Conservation (phyloP, 2,329 filamentous ascomycete species). For the Alternaria gansuensis region DNA sequence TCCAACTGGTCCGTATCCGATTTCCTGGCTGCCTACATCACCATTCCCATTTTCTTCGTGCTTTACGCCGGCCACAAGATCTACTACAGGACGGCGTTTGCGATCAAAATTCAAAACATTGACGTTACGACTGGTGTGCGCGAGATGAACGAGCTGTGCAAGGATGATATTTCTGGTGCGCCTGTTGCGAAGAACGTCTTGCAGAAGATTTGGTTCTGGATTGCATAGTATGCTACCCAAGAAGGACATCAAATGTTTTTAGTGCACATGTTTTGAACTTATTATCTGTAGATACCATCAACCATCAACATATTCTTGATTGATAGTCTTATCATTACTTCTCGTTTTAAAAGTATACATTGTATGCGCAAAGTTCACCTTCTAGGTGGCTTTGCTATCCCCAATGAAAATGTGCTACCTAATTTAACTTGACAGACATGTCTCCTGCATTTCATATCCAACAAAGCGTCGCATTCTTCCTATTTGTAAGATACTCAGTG, state of each 20-base stretch:
- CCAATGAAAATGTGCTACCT: too few species aligned
- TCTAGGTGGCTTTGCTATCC: too few species aligned
- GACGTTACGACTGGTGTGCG: slow-evolving; percentile 48
- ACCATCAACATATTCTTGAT: background rate
- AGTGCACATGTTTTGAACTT: background rate
- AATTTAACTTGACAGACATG: too few species aligned
- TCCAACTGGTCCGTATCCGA: slow-evolving; percentile 56
- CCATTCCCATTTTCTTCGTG: slow-evolving; percentile 49
- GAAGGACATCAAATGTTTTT: background rate
- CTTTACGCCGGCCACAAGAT: slow-evolving; percentile 50
- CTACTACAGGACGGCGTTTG: slow-evolving; percentile 40
- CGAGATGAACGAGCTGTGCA: slow-evolving; percentile 51
- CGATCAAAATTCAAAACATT: slow-evolving; percentile 41
- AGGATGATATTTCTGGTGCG: slow-evolving; percentile 40
- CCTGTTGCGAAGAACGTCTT: slow-evolving; percentile 47
- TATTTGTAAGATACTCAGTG: too few species aligned
- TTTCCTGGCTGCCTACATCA: slow-evolving; percentile 64
- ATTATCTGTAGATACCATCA: background rate
- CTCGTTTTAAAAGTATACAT: too few species aligned
- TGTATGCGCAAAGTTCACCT: too few species aligned
- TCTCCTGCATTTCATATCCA: too few species aligned
- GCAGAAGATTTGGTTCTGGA: slow-evolving; percentile 50
- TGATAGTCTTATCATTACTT: background rate
- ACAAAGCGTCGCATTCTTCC: too few species aligned
- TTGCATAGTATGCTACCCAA: slow-evolving; percentile 36